Evolutionary conservation across 2,329 filamentous ascomycete species (phyloP), one percentile per base, ranked within the genome.

Genomic region (Hirsutella minnesotensis): DNA sequence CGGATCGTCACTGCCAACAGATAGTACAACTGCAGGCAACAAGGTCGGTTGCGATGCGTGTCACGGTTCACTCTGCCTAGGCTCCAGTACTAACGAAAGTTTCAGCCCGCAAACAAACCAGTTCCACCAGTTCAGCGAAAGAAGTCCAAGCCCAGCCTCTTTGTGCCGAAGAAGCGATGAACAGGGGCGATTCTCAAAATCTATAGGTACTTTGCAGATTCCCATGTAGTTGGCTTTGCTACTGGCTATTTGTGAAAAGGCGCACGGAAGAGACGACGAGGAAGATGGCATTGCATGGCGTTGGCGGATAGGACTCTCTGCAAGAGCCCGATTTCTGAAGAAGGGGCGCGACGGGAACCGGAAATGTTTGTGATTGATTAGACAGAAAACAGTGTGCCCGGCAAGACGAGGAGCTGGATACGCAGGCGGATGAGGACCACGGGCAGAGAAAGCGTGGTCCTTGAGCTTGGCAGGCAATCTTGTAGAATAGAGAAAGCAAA

Each of bases 111-210:
- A 20, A 44, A 41, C 16, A 46, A 41, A 41, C 39, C 47, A 9
- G 21, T 39, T 3, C 35, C 42, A 21, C 42, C 40, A 22, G 45
- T 12, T n/a, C 43, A 36, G 21, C 45, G 48, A 33, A 50, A 49
- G 31, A 51, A 47, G 39, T 19, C 47, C 5, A 51, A 51, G 33
- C 47, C 50, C 12, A 53, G 46, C 44, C 24, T 54, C 4, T 54
- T 54, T 19, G 38, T 54, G 41, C 49, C 50, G 15, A 48, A 49
- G 39, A 53, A 48, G 44, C 47, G 49, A 27, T 53, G 19, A 47
- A n/a, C 15, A 18, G 9, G 15, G 33, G 33, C 15, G 9, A 18
- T 12, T 9, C 15, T n/a, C 7, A 18, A 16, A 9, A 16, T 5
- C 18, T 35, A n/a, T n/a, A n/a, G n/a, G n/a, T n/a, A n/a, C n/a